These are phyloP conservation scores for Calophaca sinica DNA, from an alignment of 306 rosid species.

Conservation along the genomic window DNA sequence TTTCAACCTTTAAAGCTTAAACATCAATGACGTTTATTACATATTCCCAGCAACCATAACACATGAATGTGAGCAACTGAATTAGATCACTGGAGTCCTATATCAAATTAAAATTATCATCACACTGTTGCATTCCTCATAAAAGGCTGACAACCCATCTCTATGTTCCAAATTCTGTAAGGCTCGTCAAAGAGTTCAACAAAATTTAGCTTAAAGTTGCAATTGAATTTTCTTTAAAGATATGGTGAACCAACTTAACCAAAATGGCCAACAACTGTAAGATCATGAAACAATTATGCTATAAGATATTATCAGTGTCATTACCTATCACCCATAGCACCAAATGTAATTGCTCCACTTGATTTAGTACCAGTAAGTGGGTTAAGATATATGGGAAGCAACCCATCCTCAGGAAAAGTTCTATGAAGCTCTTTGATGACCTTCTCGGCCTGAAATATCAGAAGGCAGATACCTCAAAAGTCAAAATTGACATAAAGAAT, in stretches of 20 bases:
- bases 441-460: constrained; percentile 67
- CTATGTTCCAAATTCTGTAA: background rate
- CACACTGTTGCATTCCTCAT: constrained; percentile 8
- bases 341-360: constrained; percentile 79
- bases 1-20: background rate
- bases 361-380: constrained; percentile 67
- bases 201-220: constrained; percentile 17
- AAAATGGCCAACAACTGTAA: constrained; percentile 7
- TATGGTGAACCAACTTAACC: constrained; percentile 2
- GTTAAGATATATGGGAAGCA: constrained; percentile 83
- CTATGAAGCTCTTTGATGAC: constrained; percentile 64
- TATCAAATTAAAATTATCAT: constrained; percentile 16
- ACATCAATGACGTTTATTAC: constrained; percentile 33
- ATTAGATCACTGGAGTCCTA: constrained; percentile 12
- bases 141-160: background rate
- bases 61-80: constrained; percentile 22
- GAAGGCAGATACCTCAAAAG: constrained; percentile 39
- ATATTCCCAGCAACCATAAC: constrained; percentile 14
- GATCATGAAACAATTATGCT: constrained; percentile 5
- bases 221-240: constrained; percentile 32
- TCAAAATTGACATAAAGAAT: constrained; percentile 36
- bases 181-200: constrained; percentile 15
- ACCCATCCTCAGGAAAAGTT: constrained; percentile 83
- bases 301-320: constrained; percentile 29
- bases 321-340: constrained; percentile 99